These are phyloP conservation scores for Thymus quinquecostatus DNA, from an alignment of 257 asterid genomes.

Conservation along the genomic window DNA sequence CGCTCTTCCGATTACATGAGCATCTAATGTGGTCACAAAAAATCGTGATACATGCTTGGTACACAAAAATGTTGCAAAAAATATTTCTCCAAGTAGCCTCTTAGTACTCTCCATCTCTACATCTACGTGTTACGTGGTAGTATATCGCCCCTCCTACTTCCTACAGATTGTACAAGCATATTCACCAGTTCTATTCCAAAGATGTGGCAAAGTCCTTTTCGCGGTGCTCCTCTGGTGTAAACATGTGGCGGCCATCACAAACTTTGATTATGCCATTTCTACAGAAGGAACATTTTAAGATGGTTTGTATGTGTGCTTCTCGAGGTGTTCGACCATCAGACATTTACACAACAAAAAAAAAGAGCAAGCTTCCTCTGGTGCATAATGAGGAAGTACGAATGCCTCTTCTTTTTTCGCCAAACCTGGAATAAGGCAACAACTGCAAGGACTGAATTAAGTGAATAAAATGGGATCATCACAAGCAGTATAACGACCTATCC, in stretches of 20 bases:
- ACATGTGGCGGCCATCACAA: not conserved
- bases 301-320: not conserved
- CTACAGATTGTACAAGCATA: constrained; percentile 23
- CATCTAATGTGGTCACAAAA: not conserved
- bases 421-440: constrained; percentile 32
- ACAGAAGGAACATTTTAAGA: not conserved
- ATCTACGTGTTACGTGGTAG: not conserved
- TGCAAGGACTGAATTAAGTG: not conserved
- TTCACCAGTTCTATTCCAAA: not conserved
- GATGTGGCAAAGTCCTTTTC: not conserved
- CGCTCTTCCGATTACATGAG: not conserved
- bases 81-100: not conserved
- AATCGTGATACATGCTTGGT: not conserved
- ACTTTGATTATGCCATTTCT: not conserved
- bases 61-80: constrained; percentile 29
- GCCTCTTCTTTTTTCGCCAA: constrained; percentile 11
- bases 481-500: constrained; percentile 1
- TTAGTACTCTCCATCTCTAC: not conserved
- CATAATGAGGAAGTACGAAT: not conserved
- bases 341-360: constrained; percentile 11
- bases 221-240: constrained; percentile 13
- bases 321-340: not conserved
- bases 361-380: constrained; percentile 26
- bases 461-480: not conserved
- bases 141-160: not conserved